A percentile compares a stretch with the other conserved stretches of the same genome.
Conservation (phyloP, 2,329 filamentous ascomycete species). For the Fusarium armeniacum region DNA sequence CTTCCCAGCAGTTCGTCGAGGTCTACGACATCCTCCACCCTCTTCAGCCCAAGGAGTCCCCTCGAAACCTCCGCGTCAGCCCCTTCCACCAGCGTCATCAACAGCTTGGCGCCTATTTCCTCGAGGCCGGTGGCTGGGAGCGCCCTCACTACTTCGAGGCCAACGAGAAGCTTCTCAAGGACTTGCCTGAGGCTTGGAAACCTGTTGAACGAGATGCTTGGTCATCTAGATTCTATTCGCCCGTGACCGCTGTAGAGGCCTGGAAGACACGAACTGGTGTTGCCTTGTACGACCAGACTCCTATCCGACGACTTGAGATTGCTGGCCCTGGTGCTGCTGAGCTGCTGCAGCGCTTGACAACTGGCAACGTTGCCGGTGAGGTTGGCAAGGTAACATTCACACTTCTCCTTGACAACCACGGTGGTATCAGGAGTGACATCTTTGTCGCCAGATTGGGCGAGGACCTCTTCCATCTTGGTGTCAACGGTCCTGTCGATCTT, state of each 20-base stretch:
- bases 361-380: conserved; percentile 62
- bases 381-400: conserved; percentile 68
- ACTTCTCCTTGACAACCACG: conserved; percentile 66
- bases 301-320: conserved; percentile 70
- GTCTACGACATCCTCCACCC: conserved; percentile 76
- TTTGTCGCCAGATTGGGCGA: conserved; percentile 67
- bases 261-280: conserved; percentile 75
- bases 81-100: conserved; percentile 69
- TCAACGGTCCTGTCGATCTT: conserved; percentile 68
- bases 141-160: conserved; percentile 73
- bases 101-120: conserved; percentile 70
- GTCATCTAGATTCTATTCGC: conserved; percentile 70
- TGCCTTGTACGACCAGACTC: conserved; percentile 74
- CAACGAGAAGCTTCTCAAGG: conserved; percentile 65
- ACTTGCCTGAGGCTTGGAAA: conserved; percentile 67
- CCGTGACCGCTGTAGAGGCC: conserved; percentile 71
- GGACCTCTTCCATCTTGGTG: conserved; percentile 67
- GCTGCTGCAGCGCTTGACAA: conserved; percentile 68
- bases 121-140: conserved; percentile 73
- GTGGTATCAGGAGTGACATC: conserved; percentile 69
- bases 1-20: conserved; percentile 72
- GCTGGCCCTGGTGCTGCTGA: conserved; percentile 68
- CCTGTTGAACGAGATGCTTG: conserved; percentile 70
- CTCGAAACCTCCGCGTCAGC: conserved; percentile 70
- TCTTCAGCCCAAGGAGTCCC: conserved; percentile 68